phyloP scores from a whole-genome alignment of 2,329 filamentous ascomycete genomes.

The Trichoderma koningii region DNA sequence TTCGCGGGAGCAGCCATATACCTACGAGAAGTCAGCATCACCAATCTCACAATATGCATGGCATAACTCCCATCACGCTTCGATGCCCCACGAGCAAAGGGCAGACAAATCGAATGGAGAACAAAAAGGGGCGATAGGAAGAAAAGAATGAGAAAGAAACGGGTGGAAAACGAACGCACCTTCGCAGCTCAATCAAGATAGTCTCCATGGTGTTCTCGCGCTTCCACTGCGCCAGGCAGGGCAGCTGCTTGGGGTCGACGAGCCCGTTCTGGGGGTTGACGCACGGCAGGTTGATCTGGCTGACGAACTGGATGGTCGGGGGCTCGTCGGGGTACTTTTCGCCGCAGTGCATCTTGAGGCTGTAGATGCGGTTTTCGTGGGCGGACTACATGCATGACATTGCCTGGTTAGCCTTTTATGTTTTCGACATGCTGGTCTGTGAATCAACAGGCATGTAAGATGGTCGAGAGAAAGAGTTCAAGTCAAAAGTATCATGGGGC shows the following conservation, averaged over 20 bases:
- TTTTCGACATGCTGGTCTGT: too few relatives aligned
- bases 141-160: not conserved
- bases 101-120: too few relatives aligned
- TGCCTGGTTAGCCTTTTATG: too few relatives aligned
- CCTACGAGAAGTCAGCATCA: constrained; percentile 48
- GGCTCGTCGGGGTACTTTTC: constrained; percentile 85
- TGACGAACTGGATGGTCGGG: constrained; percentile 88
- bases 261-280: constrained; percentile 78
- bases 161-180: too few relatives aligned
- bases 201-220: constrained; percentile 95
- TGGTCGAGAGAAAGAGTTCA: too few relatives aligned
- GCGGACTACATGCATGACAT: constrained; percentile 64
- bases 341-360: constrained; percentile 94
- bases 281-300: constrained; percentile 93
- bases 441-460: too few relatives aligned
- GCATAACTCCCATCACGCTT: too few relatives aligned
- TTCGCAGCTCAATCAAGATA: constrained; percentile 80
- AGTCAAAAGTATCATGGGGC: not conserved
- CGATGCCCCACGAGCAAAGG: too few relatives aligned
- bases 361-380: constrained; percentile 99
- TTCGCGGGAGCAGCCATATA: constrained; percentile 90
- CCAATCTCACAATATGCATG: too few relatives aligned
- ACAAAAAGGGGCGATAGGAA: too few relatives aligned
- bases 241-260: constrained; percentile 82
- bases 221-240: constrained; percentile 87